Evolutionary conservation across 2,329 filamentous ascomycete species (phyloP).

Genomic region (Chrysoporthe austroafricana): DNA sequence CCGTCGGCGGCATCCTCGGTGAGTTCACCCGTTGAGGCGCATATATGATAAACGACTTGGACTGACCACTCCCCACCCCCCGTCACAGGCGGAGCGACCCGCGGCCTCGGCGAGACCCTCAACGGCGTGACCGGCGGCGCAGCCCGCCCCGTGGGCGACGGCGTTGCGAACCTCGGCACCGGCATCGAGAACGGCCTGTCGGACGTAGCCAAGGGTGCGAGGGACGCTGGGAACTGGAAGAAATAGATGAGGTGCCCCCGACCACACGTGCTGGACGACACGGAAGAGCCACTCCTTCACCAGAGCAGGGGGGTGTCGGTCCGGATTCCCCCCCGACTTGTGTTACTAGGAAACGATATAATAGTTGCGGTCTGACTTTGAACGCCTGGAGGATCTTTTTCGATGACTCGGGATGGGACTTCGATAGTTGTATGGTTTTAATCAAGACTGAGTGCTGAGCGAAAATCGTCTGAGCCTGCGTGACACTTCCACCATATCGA

Average conservation of each 20-base stretch:
- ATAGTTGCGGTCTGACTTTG: too few species aligned
- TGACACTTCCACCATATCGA: background rate
- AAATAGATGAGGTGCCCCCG: slow-evolving; percentile 28
- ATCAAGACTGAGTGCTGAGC: background rate
- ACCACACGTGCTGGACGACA: background rate
- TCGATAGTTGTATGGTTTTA: background rate
- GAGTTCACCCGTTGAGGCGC: background rate
- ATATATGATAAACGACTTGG: background rate
- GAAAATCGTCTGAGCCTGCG: background rate
- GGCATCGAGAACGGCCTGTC: slow-evolving; percentile 56
- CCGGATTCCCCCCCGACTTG: background rate
- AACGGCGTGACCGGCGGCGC: slow-evolving; percentile 56
- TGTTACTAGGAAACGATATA: slow-evolving; percentile 1
- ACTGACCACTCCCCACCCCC: background rate
- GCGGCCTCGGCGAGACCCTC: slow-evolving; percentile 61
- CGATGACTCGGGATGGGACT: too few species aligned
- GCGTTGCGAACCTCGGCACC: slow-evolving; percentile 54
- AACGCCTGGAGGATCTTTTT: too few species aligned
- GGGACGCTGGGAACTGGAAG: slow-evolving; percentile 64
- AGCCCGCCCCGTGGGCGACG: slow-evolving; percentile 60
- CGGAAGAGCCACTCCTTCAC: background rate
- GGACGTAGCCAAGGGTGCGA: slow-evolving; percentile 56
- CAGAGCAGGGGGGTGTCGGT: too few species aligned
- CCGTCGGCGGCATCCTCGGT: slow-evolving; percentile 38
- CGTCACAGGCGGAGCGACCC: slow-evolving; percentile 53